Evolutionary conservation across 345 rosid species (phyloP).

Genomic region (Brassica carinata): DNA sequence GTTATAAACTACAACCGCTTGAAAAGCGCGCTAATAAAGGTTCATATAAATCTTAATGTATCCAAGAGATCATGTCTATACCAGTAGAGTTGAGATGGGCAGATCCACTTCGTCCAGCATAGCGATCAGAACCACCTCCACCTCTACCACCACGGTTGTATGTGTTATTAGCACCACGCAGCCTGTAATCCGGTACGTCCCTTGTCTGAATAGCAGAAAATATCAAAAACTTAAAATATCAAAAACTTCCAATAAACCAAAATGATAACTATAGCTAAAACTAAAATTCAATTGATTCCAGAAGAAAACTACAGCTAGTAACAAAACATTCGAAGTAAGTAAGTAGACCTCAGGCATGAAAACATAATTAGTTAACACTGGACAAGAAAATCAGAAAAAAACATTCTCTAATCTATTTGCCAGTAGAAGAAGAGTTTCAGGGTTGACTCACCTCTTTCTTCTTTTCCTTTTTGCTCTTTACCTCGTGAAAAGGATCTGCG

Average conservation of each 20-base stretch:
- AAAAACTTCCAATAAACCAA: background rate
- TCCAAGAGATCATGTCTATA: slow-evolving; percentile 34
- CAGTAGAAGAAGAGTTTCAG: background rate
- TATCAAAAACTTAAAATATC: background rate
- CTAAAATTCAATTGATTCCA: background rate
- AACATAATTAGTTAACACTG: background rate
- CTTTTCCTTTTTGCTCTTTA: background rate
- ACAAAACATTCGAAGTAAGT: background rate
- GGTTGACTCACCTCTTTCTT: slow-evolving; percentile 20
- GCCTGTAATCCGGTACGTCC: background rate
- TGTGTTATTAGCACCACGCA: slow-evolving; percentile 30
- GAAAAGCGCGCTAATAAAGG: too few species aligned
- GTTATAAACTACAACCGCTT: background rate
- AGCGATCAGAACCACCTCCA: slow-evolving; percentile 69
- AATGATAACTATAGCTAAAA: slow-evolving; percentile 6
- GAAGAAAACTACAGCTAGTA: background rate
- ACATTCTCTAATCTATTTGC: background rate
- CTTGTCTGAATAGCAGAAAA: background rate
- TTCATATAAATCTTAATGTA: background rate
- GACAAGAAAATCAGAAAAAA: background rate
- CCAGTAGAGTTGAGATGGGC: slow-evolving; percentile 51
- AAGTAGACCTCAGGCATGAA: background rate
- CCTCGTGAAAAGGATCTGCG: slow-evolving; percentile 16
- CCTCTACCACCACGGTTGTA: slow-evolving; percentile 60
- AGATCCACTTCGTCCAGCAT: slow-evolving; percentile 55